Percentiles rank a stretch among this genome's conserved stretches.
These are phyloP conservation scores for Cordyceps sp. DNA, from an alignment of 2,329 filamentous ascomycete genomes.

Conservation along the genomic window DNA sequence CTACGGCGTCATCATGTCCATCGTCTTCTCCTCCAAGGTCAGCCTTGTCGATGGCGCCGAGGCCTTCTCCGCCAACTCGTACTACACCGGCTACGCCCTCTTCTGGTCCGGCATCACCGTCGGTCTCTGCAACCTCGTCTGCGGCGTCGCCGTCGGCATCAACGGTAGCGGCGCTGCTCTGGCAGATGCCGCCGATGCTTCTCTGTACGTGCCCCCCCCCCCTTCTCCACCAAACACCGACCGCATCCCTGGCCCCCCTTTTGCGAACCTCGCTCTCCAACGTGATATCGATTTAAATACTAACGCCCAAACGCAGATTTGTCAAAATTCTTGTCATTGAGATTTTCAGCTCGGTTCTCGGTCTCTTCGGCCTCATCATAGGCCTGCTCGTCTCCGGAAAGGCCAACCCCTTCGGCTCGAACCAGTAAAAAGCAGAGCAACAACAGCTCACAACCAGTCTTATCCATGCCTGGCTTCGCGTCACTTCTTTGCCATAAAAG, in stretches of 20 bases:
- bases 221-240: too few species aligned
- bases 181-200: conserved; percentile 84
- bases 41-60: conserved; percentile 44
- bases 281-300: too few species aligned
- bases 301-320: conserved; percentile 49
- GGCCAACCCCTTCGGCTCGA: conserved; percentile 28
- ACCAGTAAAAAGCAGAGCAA: not conserved
- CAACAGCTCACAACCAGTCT: too few species aligned
- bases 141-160: conserved; percentile 91
- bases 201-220: conserved; percentile 45
- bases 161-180: conserved; percentile 94
- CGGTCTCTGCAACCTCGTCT: conserved; percentile 88
- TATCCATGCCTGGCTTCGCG: too few species aligned
- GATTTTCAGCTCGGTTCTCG: conserved; percentile 96
- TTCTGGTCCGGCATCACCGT: conserved; percentile 96
- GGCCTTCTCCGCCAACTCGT: conserved; percentile 59
- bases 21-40: conserved; percentile 89
- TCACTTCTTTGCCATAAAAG: too few species aligned
- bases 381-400: conserved; percentile 78
- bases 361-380: conserved; percentile 90
- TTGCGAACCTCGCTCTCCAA: not conserved
- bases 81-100: conserved; percentile 87
- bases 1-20: conserved; percentile 99
- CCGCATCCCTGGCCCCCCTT: too few species aligned
- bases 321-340: conserved; percentile 98